Conservation (phyloP, 495 filamentous ascomycete species). For the Lasiosphaeriaceae sp. region DNA sequence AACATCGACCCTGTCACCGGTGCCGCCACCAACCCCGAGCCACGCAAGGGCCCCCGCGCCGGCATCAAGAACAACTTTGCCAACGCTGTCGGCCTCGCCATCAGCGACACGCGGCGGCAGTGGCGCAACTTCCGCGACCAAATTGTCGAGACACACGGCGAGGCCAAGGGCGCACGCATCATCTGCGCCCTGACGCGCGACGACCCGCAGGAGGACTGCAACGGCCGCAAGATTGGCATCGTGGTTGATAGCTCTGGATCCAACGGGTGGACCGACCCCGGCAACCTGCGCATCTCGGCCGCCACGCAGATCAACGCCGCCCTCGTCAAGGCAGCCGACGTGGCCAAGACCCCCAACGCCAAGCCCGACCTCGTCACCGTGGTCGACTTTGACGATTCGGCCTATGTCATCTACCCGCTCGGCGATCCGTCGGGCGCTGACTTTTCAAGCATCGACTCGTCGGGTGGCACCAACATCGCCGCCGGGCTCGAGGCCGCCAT, state of each 20-base stretch:
- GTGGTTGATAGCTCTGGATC: constrained; percentile 1
- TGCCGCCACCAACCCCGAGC: neutral
- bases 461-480: neutral
- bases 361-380: neutral
- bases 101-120: neutral
- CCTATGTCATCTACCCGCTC: neutral
- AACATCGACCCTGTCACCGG: neutral
- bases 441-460: neutral
- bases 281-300: neutral
- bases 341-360: neutral
- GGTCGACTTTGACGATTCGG: neutral
- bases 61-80: constrained; percentile 1
- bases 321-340: neutral
- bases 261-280: neutral
- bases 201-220: constrained; percentile 3
- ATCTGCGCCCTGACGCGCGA: constrained; percentile 1
- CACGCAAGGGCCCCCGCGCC: neutral
- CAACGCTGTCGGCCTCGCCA: neutral
- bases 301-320: neutral
- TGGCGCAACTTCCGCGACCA: neutral
- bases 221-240: neutral
- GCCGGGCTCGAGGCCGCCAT: neutral
- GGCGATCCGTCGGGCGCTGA: neutral
- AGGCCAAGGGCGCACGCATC: neutral
- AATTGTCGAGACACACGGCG: neutral